Evolutionary conservation across 805 yeast genomes (phyloP).

Genomic region (Brettanomyces anomalus): DNA sequence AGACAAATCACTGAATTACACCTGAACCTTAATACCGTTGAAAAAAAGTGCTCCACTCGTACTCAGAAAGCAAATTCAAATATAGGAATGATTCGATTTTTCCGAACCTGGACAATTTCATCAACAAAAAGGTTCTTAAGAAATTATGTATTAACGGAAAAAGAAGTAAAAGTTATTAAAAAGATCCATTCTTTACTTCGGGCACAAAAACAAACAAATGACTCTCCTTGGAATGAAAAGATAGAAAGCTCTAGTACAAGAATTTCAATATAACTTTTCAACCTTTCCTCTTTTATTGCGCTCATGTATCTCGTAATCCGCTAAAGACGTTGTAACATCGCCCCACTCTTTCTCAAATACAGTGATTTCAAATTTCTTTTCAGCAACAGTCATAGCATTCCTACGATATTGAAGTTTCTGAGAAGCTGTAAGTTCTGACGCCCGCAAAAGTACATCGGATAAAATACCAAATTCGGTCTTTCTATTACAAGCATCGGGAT

Average conservation of each 20-base stretch:
- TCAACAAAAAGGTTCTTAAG: too few relatives aligned
- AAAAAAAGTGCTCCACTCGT: not conserved
- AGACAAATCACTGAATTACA: too few relatives aligned
- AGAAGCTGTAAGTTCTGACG: slow-evolving; percentile 7
- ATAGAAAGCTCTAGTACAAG: not conserved
- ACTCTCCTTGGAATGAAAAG: too few relatives aligned
- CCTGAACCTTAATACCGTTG: not conserved
- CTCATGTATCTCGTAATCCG: slow-evolving; percentile 13
- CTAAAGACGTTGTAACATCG: slow-evolving; percentile 7
- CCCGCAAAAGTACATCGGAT: slow-evolving; percentile 36
- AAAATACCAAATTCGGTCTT: slow-evolving; percentile 27
- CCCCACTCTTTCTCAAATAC: slow-evolving; percentile 20
- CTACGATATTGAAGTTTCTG: slow-evolving; percentile 12
- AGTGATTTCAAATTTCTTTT: slow-evolving; percentile 18
- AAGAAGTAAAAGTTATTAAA: too few relatives aligned
- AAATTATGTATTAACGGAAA: too few relatives aligned
- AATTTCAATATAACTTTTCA: slow-evolving; percentile 20
- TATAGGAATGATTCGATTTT: too few relatives aligned
- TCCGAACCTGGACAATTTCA: too few relatives aligned
- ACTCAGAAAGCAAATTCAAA: not conserved
- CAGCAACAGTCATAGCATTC: slow-evolving; percentile 17
- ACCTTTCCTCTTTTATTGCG: slow-evolving; percentile 20
- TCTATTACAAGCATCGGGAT: slow-evolving; percentile 50
- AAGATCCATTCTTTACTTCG: too few relatives aligned
- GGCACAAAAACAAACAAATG: too few relatives aligned